Conservation (phyloP, 2,329 filamentous ascomycete genomes). For the Aureobasidium musti region DNA sequence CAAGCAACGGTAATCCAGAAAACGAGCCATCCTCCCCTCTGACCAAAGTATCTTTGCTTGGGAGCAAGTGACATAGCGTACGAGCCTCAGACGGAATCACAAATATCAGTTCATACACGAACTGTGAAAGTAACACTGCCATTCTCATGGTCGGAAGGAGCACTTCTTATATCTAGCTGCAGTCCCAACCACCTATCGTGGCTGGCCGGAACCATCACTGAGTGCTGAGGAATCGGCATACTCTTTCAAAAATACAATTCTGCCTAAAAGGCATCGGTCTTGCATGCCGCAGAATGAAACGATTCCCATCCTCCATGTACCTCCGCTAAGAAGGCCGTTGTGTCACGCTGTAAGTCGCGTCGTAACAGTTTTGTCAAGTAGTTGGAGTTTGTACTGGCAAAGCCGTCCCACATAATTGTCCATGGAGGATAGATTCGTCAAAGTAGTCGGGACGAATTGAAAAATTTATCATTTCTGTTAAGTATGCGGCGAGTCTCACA, state of each 20-base stretch:
- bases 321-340: constrained; percentile 5
- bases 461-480: too few relatives aligned
- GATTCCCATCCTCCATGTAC: background rate
- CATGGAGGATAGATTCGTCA: too few relatives aligned
- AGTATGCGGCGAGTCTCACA: background rate
- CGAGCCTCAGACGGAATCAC: background rate
- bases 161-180: background rate
- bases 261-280: constrained; percentile 17
- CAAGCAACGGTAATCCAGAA: constrained; percentile 47
- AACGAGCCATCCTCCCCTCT: constrained; percentile 58
- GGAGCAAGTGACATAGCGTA: constrained; percentile 1
- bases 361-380: too few relatives aligned
- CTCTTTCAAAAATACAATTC: background rate
- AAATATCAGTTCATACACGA: background rate
- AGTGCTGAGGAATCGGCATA: background rate
- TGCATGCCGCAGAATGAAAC: background rate
- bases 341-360: background rate
- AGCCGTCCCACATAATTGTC: too few relatives aligned
- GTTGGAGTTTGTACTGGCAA: too few relatives aligned
- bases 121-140: background rate
- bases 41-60: constrained; percentile 53
- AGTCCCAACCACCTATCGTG: background rate
- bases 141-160: background rate
- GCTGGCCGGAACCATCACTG: background rate
- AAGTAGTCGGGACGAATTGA: too few relatives aligned